These are phyloP conservation scores for Eremothecium sinecaudum DNA, from an alignment of 1,139 yeast genomes.

Conservation along the genomic window DNA sequence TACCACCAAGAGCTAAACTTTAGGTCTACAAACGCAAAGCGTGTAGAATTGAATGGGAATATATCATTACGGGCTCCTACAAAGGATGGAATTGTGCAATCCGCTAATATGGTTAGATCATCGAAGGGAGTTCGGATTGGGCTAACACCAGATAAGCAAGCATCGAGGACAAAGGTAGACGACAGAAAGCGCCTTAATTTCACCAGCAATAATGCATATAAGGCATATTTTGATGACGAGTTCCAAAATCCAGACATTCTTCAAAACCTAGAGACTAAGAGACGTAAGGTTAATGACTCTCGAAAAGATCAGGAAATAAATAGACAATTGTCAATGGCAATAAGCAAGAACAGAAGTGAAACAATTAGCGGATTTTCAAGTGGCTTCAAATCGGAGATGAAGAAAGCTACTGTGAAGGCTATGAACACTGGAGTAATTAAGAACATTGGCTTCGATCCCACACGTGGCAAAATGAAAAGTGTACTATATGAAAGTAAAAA, in stretches of 20 bases:
- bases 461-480: conserved; percentile 26
- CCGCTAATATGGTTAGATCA: conserved; percentile 24
- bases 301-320: conserved; percentile 19
- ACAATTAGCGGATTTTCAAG: background rate
- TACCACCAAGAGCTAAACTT: conserved; percentile 58
- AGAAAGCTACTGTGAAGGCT: conserved; percentile 30
- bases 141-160: background rate
- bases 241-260: conserved; percentile 41
- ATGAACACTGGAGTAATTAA: conserved; percentile 35
- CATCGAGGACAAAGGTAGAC: conserved; percentile 6
- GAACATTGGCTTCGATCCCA: conserved; percentile 47
- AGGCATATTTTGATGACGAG: conserved; percentile 41
- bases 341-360: conserved; percentile 6
- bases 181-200: conserved; percentile 29
- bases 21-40: conserved; percentile 43
- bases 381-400: conserved; percentile 22
- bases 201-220: conserved; percentile 35
- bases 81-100: conserved; percentile 34
- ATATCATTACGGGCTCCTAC: conserved; percentile 39
- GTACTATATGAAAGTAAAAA: conserved; percentile 18
- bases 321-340: conserved; percentile 13
- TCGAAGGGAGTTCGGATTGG: conserved; percentile 7
- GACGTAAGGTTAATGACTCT: conserved; percentile 23
- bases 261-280: conserved; percentile 29
- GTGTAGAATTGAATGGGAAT: conserved; percentile 69